Base-by-base conservation (phyloP, 257 asterid species). In the Scutellaria minor region DNA sequence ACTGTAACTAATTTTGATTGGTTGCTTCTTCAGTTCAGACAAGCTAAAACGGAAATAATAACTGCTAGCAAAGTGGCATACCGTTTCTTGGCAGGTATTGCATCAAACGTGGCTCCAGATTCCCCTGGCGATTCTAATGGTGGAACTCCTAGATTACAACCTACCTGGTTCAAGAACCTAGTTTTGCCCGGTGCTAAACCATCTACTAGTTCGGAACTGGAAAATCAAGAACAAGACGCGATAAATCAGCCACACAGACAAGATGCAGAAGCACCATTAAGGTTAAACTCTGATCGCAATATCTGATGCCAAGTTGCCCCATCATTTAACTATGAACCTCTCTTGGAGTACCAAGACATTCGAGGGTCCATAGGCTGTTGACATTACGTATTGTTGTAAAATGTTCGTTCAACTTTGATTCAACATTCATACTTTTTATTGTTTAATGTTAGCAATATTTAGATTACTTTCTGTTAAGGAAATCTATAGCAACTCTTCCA, bases 11-110 rank as follows among this genome's bases (percentile, higher is more conserved):
- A 68, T 65, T 57, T 52, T 61, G 64, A 6, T 74, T 75, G 69
- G 18, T 74, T 75, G 66, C 27, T 79, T 7, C 20, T 85, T 86
- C 88, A 91, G 97, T 81, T 85, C 64, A 85, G 89, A 77, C 97
- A 91, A 80, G 97, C 97, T 57, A 91, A 91, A 84, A 80, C 93
- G 3, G 97, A 88, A 89, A 85, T 91, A 41, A 92, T 87, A 22
- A 58, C 92, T 47, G 97, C 94, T 41, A 87, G 97, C 81, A 91
- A 85, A 78, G 94, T 88, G 58, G 97, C 97, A 3, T 90, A 90
- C 72, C 91, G 90, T 15, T 90, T 90, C 58, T 75, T 90, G 47
- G 81, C 85, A 48, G 96, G 97, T 51, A 83, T 83, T 44, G 82
- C 90, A 48, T 83, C 96, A 64, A 89, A 76, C 80, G 72, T n/a